These are phyloP conservation scores for Blastobotrys muscicola DNA, from an alignment of 805 yeast species.

Conservation along the genomic window DNA sequence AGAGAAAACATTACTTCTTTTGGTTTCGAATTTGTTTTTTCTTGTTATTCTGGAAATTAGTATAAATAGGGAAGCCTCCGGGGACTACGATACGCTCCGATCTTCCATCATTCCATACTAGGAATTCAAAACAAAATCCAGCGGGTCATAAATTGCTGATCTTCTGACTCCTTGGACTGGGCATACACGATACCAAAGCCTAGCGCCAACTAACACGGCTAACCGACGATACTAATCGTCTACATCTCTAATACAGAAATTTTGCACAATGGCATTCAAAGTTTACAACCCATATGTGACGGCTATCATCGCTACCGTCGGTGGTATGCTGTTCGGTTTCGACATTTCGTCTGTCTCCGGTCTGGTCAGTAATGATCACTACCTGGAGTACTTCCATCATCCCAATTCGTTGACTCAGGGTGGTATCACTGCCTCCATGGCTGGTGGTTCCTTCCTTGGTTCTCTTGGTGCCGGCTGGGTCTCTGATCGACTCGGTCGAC, in stretches of 20 bases:
- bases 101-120: slow-evolving; percentile 28
- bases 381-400: slow-evolving; percentile 40
- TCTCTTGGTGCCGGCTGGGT: slow-evolving; percentile 45
- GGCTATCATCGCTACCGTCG: slow-evolving; percentile 48
- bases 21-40: slow-evolving; percentile 47
- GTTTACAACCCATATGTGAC: slow-evolving; percentile 49
- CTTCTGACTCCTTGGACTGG: too few species aligned
- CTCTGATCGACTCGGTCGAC: slow-evolving; percentile 49
- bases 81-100: slow-evolving; percentile 46
- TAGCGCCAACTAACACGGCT: too few species aligned
- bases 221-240: too few species aligned
- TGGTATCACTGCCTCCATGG: slow-evolving; percentile 62
- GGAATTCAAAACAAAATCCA: slow-evolving; percentile 5
- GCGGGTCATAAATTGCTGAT: too few species aligned
- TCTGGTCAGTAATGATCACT: slow-evolving; percentile 43
- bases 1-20: slow-evolving; percentile 48
- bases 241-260: slow-evolving; percentile 21
- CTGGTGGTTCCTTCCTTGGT: slow-evolving; percentile 69
- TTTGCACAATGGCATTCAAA: slow-evolving; percentile 25
- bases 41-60: slow-evolving; percentile 38
- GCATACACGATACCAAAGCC: too few species aligned
- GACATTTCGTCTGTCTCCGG: slow-evolving; percentile 73
- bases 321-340: slow-evolving; percentile 67
- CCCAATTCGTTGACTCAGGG: slow-evolving; percentile 59
- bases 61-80: slow-evolving; percentile 45